These are phyloP conservation scores for Elongisporangium anandrum DNA, from an alignment of 352 stramenopile genomes.

Conservation along the genomic window DNA sequence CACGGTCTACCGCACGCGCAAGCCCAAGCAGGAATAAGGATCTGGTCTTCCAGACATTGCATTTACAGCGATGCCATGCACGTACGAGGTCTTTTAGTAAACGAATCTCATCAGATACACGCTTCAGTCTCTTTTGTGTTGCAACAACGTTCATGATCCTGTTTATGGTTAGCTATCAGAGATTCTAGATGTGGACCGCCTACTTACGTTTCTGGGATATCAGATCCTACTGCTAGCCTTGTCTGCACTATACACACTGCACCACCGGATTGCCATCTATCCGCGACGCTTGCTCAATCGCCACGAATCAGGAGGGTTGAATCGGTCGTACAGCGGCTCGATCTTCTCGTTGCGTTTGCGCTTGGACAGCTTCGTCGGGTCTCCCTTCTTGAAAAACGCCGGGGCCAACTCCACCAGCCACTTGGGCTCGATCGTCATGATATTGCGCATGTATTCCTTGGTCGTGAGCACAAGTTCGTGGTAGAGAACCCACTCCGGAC, in stretches of 20 bases:
- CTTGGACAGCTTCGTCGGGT: conserved; percentile 97
- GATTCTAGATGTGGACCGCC: background rate
- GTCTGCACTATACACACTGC: background rate
- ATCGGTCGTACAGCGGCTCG: conserved; percentile 97
- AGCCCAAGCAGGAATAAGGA: conserved; percentile 51
- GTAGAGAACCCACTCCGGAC: conserved; percentile 98
- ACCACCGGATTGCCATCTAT: conserved; percentile 27
- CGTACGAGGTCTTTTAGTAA: background rate
- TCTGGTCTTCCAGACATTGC: no score
- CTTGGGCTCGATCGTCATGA: conserved; percentile 99
- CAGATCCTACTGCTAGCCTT: no score
- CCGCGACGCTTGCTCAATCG: conserved; percentile 94
- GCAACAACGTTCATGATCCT: background rate
- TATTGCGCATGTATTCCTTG: conserved; percentile 99
- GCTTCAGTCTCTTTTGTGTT: no score
- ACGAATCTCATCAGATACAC: background rate
- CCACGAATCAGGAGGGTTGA: conserved; percentile 97
- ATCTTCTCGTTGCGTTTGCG: conserved; percentile 99
- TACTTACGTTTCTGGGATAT: background rate
- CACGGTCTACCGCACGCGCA: conserved; percentile 48
- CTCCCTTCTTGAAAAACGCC: conserved; percentile 95
- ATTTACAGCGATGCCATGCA: no score
- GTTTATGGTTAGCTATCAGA: background rate
- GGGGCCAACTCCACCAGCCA: conserved; percentile 98
- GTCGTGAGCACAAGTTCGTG: conserved; percentile 96